These are phyloP conservation scores for Zopfia rhizophila DNA, from an alignment of 2,329 filamentous ascomycete species.

Conservation along the genomic window DNA sequence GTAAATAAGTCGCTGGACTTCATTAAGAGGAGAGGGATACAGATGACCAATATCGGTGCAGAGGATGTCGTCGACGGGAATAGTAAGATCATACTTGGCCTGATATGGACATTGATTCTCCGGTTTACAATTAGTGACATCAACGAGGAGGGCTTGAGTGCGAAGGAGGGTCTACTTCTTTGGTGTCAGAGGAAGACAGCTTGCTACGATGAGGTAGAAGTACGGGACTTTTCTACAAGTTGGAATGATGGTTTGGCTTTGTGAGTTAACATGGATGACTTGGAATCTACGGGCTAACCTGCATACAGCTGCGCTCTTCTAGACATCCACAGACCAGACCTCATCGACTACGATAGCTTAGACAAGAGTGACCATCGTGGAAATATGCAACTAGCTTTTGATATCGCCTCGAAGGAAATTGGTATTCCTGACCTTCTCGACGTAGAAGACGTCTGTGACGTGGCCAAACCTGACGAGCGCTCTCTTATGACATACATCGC, in stretches of 20 bases:
- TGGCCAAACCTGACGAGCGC: slow-evolving; percentile 93
- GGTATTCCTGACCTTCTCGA: slow-evolving; percentile 95
- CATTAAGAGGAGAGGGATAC: slow-evolving; percentile 88
- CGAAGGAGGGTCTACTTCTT: slow-evolving; percentile 91
- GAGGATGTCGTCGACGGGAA: slow-evolving; percentile 99
- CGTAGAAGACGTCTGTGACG: slow-evolving; percentile 97
- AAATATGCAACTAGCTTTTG: slow-evolving; percentile 98
- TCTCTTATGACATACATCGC: slow-evolving; percentile 99
- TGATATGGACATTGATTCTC: slow-evolving; percentile 98
- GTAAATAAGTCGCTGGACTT: slow-evolving; percentile 95
- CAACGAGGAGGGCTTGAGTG: slow-evolving; percentile 96
- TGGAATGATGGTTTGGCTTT: slow-evolving; percentile 99
- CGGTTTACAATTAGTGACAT: slow-evolving; percentile 99
- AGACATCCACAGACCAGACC: slow-evolving; percentile 94
- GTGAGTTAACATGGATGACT: slow-evolving; percentile 48
- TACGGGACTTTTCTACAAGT: slow-evolving; percentile 92
- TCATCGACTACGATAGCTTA: slow-evolving; percentile 95
- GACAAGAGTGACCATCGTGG: slow-evolving; percentile 94
- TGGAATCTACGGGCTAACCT: slow-evolving; percentile 16
- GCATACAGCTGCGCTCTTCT: slow-evolving; percentile 79
- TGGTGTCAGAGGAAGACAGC: slow-evolving; percentile 99
- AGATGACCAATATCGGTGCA: slow-evolving; percentile 98
- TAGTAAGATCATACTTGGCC: slow-evolving; percentile 92
- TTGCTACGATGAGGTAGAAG: slow-evolving; percentile 96
- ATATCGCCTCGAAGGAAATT: slow-evolving; percentile 95